These are phyloP conservation scores for Choiromyces venosus DNA, from an alignment of 495 filamentous ascomycete genomes.

Conservation along the genomic window DNA sequence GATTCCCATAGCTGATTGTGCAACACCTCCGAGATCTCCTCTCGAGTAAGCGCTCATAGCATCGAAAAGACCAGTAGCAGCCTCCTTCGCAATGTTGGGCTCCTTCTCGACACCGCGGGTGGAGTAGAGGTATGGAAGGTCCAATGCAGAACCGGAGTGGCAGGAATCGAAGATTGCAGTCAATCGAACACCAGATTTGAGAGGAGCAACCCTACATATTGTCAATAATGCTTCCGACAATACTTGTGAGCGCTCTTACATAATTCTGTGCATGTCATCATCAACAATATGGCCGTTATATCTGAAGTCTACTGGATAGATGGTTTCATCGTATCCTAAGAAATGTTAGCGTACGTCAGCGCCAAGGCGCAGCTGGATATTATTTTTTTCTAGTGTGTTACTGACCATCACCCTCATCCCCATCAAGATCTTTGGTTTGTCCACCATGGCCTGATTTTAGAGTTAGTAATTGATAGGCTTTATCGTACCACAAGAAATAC, in stretches of 20 bases:
- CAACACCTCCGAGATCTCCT: conserved; percentile 79
- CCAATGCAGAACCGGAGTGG: conserved; percentile 92
- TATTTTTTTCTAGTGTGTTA: conserved; percentile 18
- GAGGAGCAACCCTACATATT: conserved; percentile 55
- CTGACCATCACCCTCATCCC: conserved; percentile 42
- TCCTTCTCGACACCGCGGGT: conserved; percentile 87
- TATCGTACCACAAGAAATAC: conserved; percentile 45
- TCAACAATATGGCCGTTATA: conserved; percentile 89
- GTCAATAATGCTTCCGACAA: conserved; percentile 11
- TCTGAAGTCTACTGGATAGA: conserved; percentile 94
- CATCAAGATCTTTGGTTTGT: conserved; percentile 92
- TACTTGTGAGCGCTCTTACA: conserved; percentile 48
- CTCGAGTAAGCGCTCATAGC: conserved; percentile 85
- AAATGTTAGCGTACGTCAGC: conserved; percentile 13
- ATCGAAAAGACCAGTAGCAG: conserved; percentile 83
- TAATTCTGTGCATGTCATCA: conserved; percentile 97
- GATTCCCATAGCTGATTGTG: conserved; percentile 74
- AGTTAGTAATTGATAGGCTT: conserved; percentile 20
- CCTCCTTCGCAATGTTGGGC: conserved; percentile 95
- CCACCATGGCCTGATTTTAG: conserved; percentile 73
- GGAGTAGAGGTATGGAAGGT: conserved; percentile 95
- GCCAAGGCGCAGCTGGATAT: conserved; percentile 10
- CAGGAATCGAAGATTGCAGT: conserved; percentile 99
- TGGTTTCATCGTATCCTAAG: conserved; percentile 87
- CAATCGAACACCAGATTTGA: conserved; percentile 77